A percentile compares a stretch with the other conserved stretches of the same genome.
phyloP scores from a whole-genome alignment of 2,329 filamentous ascomycete genomes.

The Sarocladium kiliense region DNA sequence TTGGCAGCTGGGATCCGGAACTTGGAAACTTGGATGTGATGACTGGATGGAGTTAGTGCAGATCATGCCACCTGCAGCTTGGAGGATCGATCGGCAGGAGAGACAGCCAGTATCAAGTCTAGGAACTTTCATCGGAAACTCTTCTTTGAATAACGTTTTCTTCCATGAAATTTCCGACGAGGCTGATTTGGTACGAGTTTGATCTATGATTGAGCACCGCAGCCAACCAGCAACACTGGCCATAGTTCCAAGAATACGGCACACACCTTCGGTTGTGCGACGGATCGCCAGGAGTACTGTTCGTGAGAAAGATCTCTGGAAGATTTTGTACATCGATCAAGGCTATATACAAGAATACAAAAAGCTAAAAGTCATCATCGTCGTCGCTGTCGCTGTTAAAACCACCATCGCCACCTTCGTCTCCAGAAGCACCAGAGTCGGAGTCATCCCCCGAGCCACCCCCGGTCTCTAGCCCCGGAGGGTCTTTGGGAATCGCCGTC shows the following conservation, averaged over 20 bases:
- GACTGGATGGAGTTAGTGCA: slow-evolving; percentile 1
- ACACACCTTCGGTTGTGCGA: no score
- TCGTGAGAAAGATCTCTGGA: no score
- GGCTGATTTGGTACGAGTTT: no score
- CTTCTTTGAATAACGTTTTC: no score
- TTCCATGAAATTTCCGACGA: no score
- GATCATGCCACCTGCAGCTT: not conserved
- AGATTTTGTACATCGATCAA: no score
- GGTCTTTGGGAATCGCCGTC: not conserved
- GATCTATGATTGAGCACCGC: no score
- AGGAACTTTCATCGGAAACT: no score
- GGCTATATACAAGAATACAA: not conserved
- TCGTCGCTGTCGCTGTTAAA: slow-evolving; percentile 4
- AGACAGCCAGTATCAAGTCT: no score
- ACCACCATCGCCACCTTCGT: slow-evolving; percentile 1
- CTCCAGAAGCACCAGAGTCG: not conserved
- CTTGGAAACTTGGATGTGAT: slow-evolving; percentile 2
- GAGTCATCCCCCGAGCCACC: not conserved
- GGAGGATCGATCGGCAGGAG: not conserved
- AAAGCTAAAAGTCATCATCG: not conserved
- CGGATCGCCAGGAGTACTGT: no score
- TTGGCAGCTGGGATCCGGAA: not conserved
- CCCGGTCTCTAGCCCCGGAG: slow-evolving; percentile 1
- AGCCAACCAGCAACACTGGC: no score
- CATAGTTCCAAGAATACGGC: no score